A percentile compares a stretch with the other conserved stretches of the same genome.
Evolutionary conservation across 148 eudicot genomes (phyloP).

Genomic region (Nepenthes mirabilis): DNA sequence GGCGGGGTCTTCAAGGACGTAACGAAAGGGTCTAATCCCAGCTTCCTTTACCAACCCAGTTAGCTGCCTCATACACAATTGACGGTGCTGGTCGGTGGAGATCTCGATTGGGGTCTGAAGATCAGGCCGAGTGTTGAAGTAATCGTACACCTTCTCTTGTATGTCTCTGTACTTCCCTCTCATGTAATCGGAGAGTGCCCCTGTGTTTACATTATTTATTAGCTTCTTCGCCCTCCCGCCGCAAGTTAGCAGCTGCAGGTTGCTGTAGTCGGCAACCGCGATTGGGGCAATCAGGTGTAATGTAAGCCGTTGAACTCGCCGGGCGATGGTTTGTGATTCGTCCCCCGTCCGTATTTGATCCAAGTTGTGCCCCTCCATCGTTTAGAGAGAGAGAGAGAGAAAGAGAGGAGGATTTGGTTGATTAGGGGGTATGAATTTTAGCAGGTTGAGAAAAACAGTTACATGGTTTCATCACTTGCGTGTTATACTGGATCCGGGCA

Average conservation of each 20-base stretch:
- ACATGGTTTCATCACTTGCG: too few species aligned
- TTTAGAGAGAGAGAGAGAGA: too few species aligned
- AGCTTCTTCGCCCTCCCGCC: constrained; percentile 23
- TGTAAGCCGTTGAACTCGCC: constrained; percentile 47
- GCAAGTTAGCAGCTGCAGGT: constrained; percentile 19
- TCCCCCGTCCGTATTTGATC: constrained; percentile 6
- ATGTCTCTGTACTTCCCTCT: constrained; percentile 72
- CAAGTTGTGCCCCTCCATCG: too few species aligned
- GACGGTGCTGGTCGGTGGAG: constrained; percentile 58
- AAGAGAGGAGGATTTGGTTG: too few species aligned
- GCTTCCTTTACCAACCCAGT: constrained; percentile 57
- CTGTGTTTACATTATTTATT: constrained; percentile 19
- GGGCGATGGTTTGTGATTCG: constrained; percentile 13
- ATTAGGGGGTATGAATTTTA: too few species aligned
- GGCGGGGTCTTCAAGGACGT: constrained; percentile 56
- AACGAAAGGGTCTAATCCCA: constrained; percentile 48
- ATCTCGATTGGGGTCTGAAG: constrained; percentile 77
- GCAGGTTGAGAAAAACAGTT: too few species aligned
- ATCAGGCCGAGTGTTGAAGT: constrained; percentile 48
- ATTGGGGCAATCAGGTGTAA: constrained; percentile 25
- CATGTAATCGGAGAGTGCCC: constrained; percentile 43
- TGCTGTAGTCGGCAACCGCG: background rate
- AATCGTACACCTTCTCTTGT: constrained; percentile 51
- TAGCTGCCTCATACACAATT: constrained; percentile 62
- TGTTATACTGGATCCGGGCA: too few species aligned